phyloP scores from a whole-genome alignment of 1,139 yeast species.

The Sugiyamaella neomexicana region DNA sequence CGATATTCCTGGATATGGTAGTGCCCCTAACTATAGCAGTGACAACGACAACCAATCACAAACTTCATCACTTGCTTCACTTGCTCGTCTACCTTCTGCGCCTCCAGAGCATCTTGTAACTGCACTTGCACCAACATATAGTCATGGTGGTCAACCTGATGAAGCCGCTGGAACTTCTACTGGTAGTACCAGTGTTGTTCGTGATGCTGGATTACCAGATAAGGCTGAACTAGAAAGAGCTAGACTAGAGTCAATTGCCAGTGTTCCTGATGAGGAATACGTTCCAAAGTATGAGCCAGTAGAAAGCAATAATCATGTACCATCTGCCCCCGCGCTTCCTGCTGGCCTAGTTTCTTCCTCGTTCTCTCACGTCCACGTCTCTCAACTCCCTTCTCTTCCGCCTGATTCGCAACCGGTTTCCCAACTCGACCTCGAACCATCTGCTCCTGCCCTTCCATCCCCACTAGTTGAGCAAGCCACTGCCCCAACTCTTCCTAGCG shows the following conservation, averaged over 20 bases:
- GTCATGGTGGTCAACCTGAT: neutral
- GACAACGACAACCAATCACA: slow-evolving; percentile 8
- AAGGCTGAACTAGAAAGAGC: slow-evolving; percentile 36
- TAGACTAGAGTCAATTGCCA: slow-evolving; percentile 29
- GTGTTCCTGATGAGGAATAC: slow-evolving; percentile 32
- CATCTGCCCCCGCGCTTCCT: slow-evolving; percentile 6
- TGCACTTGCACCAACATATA: slow-evolving; percentile 13
- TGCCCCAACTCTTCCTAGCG: too few relatives aligned
- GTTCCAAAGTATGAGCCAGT: slow-evolving; percentile 31
- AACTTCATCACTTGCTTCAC: neutral
- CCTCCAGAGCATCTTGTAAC: slow-evolving; percentile 13
- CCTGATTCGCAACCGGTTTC: neutral
- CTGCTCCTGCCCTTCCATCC: slow-evolving; percentile 18
- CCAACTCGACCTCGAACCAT: slow-evolving; percentile 14
- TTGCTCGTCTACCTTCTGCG: slow-evolving; percentile 10
- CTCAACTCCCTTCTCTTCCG: neutral
- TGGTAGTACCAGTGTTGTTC: slow-evolving; percentile 1
- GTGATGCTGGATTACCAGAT: slow-evolving; percentile 24
- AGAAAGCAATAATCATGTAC: slow-evolving; percentile 6
- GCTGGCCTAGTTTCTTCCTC: neutral
- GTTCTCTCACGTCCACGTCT: neutral
- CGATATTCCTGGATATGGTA: slow-evolving; percentile 10
- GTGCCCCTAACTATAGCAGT: slow-evolving; percentile 13
- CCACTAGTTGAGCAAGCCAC: too few relatives aligned
- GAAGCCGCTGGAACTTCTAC: neutral